Evolutionary conservation across 306 rosid genomes (phyloP).

Genomic region (Herpetospermum pedunculosum): DNA sequence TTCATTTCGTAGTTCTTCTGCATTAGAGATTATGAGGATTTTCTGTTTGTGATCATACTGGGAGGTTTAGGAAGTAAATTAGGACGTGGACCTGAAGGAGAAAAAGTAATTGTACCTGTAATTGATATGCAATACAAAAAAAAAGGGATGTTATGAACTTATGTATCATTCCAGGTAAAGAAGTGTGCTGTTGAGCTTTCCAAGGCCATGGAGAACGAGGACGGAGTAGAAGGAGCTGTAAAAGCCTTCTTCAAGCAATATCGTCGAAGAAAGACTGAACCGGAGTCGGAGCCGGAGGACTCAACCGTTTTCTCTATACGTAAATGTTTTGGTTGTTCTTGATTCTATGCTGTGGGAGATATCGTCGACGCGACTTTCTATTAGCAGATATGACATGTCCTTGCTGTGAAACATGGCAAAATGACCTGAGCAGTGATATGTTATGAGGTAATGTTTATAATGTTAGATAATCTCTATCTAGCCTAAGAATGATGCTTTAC

Average conservation of each 20-base stretch:
- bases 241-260: slow-evolving; percentile 93
- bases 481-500: not conserved
- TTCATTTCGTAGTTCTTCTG: not conserved
- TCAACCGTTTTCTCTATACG: slow-evolving; percentile 45
- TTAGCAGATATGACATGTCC: not conserved
- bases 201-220: slow-evolving; percentile 87
- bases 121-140: not conserved
- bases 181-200: slow-evolving; percentile 66
- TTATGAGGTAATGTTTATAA: slow-evolving; percentile 4
- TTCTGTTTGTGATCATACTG: not conserved
- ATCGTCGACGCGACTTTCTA: not conserved
- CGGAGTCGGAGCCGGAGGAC: slow-evolving; percentile 32
- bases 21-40: not conserved
- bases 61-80: not conserved
- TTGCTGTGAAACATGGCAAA: slow-evolving; percentile 1
- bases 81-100: not conserved
- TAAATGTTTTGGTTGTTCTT: slow-evolving; percentile 76
- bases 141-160: not conserved
- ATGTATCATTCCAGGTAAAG: slow-evolving; percentile 52
- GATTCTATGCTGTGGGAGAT: slow-evolving; percentile 1
- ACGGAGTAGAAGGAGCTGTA: slow-evolving; percentile 94
- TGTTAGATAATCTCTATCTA: not conserved
- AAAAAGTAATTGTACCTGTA: not conserved
- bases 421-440: not conserved
- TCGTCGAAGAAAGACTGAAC: slow-evolving; percentile 36